Evolutionary conservation across 495 filamentous ascomycete species (phyloP), one percentile per base, ranked within the genome.

Genomic region (Ramalina intermedia): DNA sequence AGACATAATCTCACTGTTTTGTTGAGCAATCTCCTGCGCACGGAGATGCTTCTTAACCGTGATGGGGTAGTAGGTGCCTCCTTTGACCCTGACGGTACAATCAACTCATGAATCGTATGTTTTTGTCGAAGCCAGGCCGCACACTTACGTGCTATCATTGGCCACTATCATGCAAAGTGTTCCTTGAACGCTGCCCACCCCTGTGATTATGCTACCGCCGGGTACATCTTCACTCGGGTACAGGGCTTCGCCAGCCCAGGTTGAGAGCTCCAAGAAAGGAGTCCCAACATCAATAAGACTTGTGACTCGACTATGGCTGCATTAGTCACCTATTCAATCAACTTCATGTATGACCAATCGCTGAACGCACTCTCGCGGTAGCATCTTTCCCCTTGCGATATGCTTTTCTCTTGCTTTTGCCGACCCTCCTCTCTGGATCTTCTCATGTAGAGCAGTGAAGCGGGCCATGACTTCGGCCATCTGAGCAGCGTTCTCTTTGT

Each of bases 41-140:
- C 91, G 79, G 13, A 96, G 71, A 66, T 96, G 93, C 68, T 98
- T 98, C 70, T 95, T 95, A 29, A 98, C 88, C 2, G 91, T 98
- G 46, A 98, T 89, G 1, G 91, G 91, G 63, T 88, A 96, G 67
- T 98, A 98, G 2, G 93, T 96, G 41, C 91, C 91, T n/a, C 93
- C 91, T 68, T 98, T 98, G 53, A 95, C 91, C 13, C 69, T 74
- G 47, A 45, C 46, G 17, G 29, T 33, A 37, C 39, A 5, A n/a
- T 37, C 12, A 46, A 44, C 18, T 26, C 21, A 12, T 37, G 7
- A 1, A 11, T 24, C 12, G 16, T 18, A 7, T 24, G 20, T 38
- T 21, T 17, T 17, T 46, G 17, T 20, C 4, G 3, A 23, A 12
- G 24, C 2, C 27, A 14, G 20, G 35, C 13, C 35, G 20, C 21